Evolutionary conservation across 345 rosid genomes (phyloP).

Genomic region (Trapa incisa): DNA sequence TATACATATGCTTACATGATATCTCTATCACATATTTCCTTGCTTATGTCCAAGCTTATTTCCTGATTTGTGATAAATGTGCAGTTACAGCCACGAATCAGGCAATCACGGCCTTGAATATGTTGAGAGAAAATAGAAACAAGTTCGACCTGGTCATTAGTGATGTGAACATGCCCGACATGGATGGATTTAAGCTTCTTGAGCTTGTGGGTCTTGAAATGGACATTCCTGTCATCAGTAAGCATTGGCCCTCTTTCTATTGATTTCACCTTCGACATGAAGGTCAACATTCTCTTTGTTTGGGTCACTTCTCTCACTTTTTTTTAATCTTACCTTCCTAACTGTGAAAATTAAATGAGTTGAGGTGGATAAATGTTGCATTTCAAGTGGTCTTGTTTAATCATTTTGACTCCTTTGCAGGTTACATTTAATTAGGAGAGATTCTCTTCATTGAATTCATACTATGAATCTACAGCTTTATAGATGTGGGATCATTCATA

Average conservation of each 20-base stretch:
- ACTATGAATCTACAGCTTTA: too few species aligned
- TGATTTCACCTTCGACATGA: neutral
- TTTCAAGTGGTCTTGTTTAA: too few species aligned
- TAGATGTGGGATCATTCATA: too few species aligned
- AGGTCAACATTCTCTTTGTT: too few species aligned
- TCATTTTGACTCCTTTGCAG: too few species aligned
- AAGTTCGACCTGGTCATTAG: constrained; percentile 56
- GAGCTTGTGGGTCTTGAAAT: constrained; percentile 76
- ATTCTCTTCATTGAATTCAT: too few species aligned
- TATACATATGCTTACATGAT: neutral
- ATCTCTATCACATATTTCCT: neutral
- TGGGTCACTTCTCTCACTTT: too few species aligned
- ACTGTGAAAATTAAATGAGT: too few species aligned
- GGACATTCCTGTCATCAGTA: constrained; percentile 82
- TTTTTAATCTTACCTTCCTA: too few species aligned
- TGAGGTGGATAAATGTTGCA: too few species aligned
- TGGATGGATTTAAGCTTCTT: constrained; percentile 74
- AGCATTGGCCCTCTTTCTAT: constrained; percentile 8
- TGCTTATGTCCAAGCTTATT: neutral
- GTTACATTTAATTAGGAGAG: too few species aligned
- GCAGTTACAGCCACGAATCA: constrained; percentile 54
- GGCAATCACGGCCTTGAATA: constrained; percentile 40
- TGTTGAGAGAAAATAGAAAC: constrained; percentile 47
- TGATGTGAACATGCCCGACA: constrained; percentile 75
- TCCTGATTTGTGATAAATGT: constrained; percentile 5